Evolutionary conservation across 331 rosid species (phyloP).

Genomic region (Pyracantha coccinea): DNA sequence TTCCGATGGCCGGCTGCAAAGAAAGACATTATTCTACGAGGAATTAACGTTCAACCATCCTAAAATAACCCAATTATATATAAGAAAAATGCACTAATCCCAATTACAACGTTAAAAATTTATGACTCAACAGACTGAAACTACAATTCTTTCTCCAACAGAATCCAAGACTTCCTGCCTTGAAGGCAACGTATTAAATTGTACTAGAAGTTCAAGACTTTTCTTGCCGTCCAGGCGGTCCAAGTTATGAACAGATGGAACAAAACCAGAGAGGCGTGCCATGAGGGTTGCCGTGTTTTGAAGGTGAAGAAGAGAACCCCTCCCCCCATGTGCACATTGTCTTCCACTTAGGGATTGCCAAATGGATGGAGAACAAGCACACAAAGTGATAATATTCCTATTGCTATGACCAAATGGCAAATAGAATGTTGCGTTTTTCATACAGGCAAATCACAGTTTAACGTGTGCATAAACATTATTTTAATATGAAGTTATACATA

Average conservation of each 20-base stretch:
- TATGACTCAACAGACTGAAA: too few species aligned
- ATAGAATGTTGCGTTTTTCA: too few species aligned
- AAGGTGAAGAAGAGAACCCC: neutral
- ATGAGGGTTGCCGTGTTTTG: neutral
- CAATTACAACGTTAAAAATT: neutral
- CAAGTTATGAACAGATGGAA: neutral
- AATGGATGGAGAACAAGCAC: neutral
- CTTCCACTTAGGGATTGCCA: too few species aligned
- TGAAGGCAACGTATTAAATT: slow-evolving; percentile 6
- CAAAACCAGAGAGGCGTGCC: neutral
- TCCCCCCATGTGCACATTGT: neutral
- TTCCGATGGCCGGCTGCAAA: slow-evolving; percentile 1
- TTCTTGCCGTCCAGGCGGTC: slow-evolving; percentile 7
- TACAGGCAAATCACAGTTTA: too few species aligned
- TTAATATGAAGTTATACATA: too few species aligned
- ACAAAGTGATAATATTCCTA: neutral
- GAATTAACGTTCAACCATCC: neutral
- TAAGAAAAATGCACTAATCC: neutral
- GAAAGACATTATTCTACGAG: neutral
- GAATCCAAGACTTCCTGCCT: neutral
- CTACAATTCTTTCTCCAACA: too few species aligned
- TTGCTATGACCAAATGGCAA: too few species aligned
- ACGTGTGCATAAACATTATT: too few species aligned
- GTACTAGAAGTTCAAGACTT: neutral
- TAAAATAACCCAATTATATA: neutral